Conservation (phyloP, 441 rosid species). For the Hura crepitans region DNA sequence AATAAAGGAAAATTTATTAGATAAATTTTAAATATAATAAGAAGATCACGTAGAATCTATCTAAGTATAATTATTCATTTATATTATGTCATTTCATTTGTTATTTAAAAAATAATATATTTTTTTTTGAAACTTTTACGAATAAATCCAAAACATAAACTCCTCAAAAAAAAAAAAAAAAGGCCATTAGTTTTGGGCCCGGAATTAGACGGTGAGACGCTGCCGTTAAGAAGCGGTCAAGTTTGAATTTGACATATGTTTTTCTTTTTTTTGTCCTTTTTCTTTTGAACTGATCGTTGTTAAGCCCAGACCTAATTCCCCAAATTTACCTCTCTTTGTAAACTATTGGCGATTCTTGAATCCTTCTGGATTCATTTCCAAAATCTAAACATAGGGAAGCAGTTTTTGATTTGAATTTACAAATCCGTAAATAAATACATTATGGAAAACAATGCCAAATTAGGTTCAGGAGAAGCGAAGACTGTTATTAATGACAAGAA, state of each 20-base stretch:
- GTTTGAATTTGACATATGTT: neutral
- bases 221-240: neutral
- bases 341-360: too few relatives aligned
- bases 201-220: neutral
- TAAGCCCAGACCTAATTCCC: neutral
- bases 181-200: too few relatives aligned
- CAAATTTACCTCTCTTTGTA: neutral
- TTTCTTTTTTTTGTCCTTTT: neutral
- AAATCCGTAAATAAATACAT: neutral
- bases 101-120: too few relatives aligned
- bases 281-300: neutral
- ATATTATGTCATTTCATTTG: too few relatives aligned
- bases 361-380: too few relatives aligned
- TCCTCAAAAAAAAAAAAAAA: too few relatives aligned
- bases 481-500: neutral
- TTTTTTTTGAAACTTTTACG: too few relatives aligned
- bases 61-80: too few relatives aligned
- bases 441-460: conserved; percentile 18
- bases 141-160: too few relatives aligned
- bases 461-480: conserved; percentile 18
- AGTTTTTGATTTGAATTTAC: neutral
- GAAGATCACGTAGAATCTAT: too few relatives aligned
- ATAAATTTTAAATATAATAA: too few relatives aligned
- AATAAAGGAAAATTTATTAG: too few relatives aligned
- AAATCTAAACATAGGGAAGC: neutral